Conservation (phyloP, 73 alveolate species). For the Paramecium biaurelia region DNA sequence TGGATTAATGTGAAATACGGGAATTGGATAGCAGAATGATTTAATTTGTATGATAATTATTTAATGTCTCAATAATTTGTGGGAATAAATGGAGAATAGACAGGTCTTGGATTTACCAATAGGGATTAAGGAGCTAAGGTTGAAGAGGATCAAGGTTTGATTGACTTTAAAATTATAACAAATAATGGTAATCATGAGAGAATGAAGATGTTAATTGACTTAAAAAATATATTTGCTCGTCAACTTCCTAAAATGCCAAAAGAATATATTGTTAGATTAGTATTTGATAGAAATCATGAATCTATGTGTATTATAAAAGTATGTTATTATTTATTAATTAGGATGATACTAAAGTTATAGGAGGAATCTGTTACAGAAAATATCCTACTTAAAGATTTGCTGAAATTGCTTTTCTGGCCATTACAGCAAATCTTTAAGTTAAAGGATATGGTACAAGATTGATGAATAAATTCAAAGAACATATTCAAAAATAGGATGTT, state of each 20-base stretch:
- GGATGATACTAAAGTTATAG: conserved; percentile 68
- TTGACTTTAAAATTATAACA: conserved; percentile 57
- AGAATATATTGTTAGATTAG: conserved; percentile 91
- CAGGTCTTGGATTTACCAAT: conserved; percentile 63
- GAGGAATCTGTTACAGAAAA: conserved; percentile 87
- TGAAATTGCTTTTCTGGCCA: conserved; percentile 96
- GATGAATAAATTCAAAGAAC: conserved; percentile 93
- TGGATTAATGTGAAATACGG: conserved; percentile 44
- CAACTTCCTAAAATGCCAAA: conserved; percentile 98
- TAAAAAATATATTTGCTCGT: conserved; percentile 92
- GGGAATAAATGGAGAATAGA: conserved; percentile 53
- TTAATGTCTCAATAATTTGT: conserved; percentile 13
- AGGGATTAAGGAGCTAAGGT: conserved; percentile 66
- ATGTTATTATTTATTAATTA: conserved; percentile 1
- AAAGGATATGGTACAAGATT: conserved; percentile 97
- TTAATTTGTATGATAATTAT: conserved; percentile 13
- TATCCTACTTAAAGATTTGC: conserved; percentile 84
- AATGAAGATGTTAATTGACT: conserved; percentile 74
- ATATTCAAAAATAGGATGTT: conserved; percentile 80
- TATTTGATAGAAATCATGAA: conserved; percentile 93
- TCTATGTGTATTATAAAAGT: conserved; percentile 83
- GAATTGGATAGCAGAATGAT: conserved; percentile 32
- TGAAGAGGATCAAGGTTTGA: conserved; percentile 62
- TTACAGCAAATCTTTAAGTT: conserved; percentile 68
- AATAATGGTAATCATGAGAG: conserved; percentile 57